Evolutionary conservation across 371 early-diverging fungal species (phyloP).

Genomic region (Mycotypha africana): DNA sequence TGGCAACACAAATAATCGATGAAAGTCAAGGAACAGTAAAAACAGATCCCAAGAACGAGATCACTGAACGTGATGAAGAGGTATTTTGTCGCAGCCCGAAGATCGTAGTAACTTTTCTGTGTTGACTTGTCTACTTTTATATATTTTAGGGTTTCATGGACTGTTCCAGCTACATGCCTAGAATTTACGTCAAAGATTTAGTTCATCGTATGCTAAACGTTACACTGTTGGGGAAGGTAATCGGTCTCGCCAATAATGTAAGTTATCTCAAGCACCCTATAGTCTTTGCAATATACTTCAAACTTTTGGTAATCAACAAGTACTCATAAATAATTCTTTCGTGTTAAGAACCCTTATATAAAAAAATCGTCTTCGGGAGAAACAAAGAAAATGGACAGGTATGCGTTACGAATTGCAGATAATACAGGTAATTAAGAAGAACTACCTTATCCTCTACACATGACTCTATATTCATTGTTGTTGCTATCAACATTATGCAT

Average conservation of each 20-base stretch:
- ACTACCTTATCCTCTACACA: too few species aligned
- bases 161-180: constrained; percentile 19
- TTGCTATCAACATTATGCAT: too few species aligned
- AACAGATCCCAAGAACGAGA: constrained; percentile 11
- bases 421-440: constrained; percentile 26
- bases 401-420: constrained; percentile 27
- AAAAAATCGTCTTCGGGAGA: constrained; percentile 4
- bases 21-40: neutral
- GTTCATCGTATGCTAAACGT: constrained; percentile 32
- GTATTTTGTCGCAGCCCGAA: too few species aligned
- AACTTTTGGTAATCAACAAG: too few species aligned
- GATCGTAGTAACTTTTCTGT: too few species aligned
- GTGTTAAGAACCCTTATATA: constrained; percentile 22
- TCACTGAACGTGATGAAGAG: constrained; percentile 31
- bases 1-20: constrained; percentile 6
- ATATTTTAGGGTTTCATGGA: constrained; percentile 31
- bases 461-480: too few species aligned
- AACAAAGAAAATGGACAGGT: constrained; percentile 26
- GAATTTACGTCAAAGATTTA: constrained; percentile 26
- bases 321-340: too few species aligned
- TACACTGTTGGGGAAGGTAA: constrained; percentile 32
- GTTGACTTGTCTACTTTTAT: neutral
- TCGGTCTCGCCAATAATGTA: constrained; percentile 37
- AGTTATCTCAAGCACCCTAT: too few species aligned
- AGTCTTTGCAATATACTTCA: too few species aligned